Percentiles rank a stretch among this genome's conserved stretches.
Conservation (phyloP, 2,329 filamentous ascomycete genomes). For the Neofusicoccum kwambonambiense region DNA sequence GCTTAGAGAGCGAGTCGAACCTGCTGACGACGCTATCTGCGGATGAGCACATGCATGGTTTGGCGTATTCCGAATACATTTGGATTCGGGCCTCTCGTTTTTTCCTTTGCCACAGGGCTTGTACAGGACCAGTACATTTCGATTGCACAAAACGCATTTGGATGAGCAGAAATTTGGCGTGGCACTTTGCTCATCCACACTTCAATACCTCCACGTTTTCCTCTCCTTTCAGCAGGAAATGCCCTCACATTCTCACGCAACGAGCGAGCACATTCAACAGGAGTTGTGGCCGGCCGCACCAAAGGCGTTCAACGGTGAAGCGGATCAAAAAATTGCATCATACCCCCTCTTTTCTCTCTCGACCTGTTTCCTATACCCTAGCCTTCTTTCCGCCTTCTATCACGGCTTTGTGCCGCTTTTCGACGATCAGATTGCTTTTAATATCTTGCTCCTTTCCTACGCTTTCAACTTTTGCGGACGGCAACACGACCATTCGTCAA, state of each 20-base stretch:
- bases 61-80: not conserved
- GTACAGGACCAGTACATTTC: not conserved
- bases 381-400: not conserved
- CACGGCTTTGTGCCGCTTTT: not conserved
- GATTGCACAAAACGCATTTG: not conserved
- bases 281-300: constrained; percentile 2
- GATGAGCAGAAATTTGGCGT: not conserved
- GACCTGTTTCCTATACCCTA: not conserved
- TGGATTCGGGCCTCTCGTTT: constrained; percentile 3
- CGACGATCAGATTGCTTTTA: not conserved
- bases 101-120: not conserved
- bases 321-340: constrained; percentile 4
- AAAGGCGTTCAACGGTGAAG: constrained; percentile 12
- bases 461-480: not conserved
- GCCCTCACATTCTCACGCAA: not conserved
- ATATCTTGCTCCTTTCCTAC: not conserved
- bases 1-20: not conserved
- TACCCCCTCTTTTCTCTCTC: not conserved
- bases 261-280: not conserved
- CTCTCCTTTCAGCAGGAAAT: not conserved
- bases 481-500: not conserved
- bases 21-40: not conserved
- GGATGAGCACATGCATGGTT: constrained; percentile 10
- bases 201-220: not conserved
- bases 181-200: not conserved